These are phyloP conservation scores for Leccinum olivaceopallidum DNA, from an alignment of 768 basidiomycete species.

Conservation along the genomic window DNA sequence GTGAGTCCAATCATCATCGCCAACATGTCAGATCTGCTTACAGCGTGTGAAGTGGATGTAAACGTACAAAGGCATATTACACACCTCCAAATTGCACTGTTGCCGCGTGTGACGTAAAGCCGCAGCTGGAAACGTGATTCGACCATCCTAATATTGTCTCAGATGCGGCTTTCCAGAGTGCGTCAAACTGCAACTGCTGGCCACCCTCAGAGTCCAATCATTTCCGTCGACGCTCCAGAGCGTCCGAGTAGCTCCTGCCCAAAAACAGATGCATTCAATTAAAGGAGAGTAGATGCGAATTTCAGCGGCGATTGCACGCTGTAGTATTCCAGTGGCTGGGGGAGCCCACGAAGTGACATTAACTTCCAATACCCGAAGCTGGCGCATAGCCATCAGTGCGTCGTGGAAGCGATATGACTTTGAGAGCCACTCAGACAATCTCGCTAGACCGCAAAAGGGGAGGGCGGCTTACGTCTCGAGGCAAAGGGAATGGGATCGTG, in stretches of 20 bases:
- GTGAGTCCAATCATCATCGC: constrained; percentile 20
- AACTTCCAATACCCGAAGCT: constrained; percentile 38
- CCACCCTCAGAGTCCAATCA: constrained; percentile 34
- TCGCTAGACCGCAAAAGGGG: constrained; percentile 6
- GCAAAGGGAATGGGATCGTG: constrained; percentile 37
- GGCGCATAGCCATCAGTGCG: constrained; percentile 34
- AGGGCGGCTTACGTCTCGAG: constrained; percentile 34
- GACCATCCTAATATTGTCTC: constrained; percentile 10
- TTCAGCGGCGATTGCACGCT: constrained; percentile 41
- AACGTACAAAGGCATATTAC: constrained; percentile 27
- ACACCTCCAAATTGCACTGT: constrained; percentile 23
- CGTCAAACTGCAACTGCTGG: constrained; percentile 29
- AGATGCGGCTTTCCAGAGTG: constrained; percentile 31
- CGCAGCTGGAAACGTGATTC: constrained; percentile 16
- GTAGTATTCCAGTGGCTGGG: constrained; percentile 28
- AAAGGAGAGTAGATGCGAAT: constrained; percentile 39
- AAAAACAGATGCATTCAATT: constrained; percentile 37
- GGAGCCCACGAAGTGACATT: constrained; percentile 39
- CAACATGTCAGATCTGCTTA: constrained; percentile 22
- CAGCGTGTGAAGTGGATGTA: constrained; percentile 20
- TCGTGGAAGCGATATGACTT: constrained; percentile 37
- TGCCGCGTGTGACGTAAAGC: constrained; percentile 29
- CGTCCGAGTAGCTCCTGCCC: constrained; percentile 30
- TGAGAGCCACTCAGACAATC: constrained; percentile 22
- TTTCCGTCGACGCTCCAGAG: constrained; percentile 37